Conservation (phyloP, 257 asterid species). For the Vinca minor region DNA sequence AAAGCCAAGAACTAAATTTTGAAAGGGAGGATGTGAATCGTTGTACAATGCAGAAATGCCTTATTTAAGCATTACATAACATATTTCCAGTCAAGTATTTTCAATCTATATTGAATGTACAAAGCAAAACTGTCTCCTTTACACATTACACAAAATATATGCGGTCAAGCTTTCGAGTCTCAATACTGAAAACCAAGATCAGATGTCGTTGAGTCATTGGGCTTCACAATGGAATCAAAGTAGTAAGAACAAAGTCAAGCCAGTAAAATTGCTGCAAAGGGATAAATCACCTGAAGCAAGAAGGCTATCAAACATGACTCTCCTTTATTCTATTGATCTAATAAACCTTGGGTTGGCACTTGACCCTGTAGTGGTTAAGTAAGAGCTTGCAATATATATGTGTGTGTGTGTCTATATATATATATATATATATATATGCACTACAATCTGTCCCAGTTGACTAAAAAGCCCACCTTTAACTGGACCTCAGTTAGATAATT, state of each 20-base stretch:
- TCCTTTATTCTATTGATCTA: not conserved
- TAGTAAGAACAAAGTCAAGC: not conserved
- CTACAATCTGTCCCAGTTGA: not conserved
- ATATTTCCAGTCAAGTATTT: not conserved
- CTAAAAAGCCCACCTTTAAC: not conserved
- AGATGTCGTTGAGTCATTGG: not conserved
- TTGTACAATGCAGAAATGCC: not conserved
- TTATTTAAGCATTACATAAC: not conserved
- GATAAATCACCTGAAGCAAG: not conserved
- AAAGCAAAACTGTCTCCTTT: too few relatives aligned
- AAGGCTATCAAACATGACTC: not conserved
- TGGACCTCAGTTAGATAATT: not conserved
- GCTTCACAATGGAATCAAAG: not conserved
- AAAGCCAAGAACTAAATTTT: not conserved
- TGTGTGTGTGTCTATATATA: not conserved
- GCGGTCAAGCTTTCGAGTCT: too few relatives aligned
- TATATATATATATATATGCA: too few relatives aligned
- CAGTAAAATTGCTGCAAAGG: not conserved
- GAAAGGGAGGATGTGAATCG: not conserved
- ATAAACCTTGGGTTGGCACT: not conserved
- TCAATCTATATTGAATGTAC: not conserved
- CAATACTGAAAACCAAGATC: not conserved
- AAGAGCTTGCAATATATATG: not conserved
- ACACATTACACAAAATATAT: too few relatives aligned
- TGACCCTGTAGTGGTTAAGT: not conserved